Evolutionary conservation across 208 protist genomes (phyloP).

Genomic region (Lotmaria passim): DNA sequence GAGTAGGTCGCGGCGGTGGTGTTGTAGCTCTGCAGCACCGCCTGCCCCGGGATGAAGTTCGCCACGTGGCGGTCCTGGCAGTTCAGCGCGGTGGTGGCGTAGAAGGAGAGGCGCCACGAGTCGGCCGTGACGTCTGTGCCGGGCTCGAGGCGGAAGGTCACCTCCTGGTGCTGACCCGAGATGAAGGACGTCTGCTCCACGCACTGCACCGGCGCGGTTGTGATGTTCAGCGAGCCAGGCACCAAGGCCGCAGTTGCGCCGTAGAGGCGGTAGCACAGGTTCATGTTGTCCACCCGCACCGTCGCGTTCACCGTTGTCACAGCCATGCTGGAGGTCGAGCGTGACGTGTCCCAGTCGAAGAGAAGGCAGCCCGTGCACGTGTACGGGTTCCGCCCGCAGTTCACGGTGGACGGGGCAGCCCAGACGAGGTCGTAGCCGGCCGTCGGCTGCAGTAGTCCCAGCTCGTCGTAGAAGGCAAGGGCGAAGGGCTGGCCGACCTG

Average conservation of each 20-base stretch:
- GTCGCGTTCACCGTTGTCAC: conserved; percentile 48
- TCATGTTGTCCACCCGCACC: conserved; percentile 55
- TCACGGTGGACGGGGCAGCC: conserved; percentile 61
- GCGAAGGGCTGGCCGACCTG: conserved; percentile 59
- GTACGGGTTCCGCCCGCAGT: conserved; percentile 56
- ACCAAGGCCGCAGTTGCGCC: conserved; percentile 69
- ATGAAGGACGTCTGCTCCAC: conserved; percentile 52
- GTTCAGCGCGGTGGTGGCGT: conserved; percentile 43
- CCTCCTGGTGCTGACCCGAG: conserved; percentile 60
- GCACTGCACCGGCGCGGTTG: conserved; percentile 68
- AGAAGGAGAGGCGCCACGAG: conserved; percentile 83
- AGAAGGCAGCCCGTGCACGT: conserved; percentile 60
- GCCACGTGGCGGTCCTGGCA: conserved; percentile 64
- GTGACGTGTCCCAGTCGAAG: conserved; percentile 50
- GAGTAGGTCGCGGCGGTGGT: conserved; percentile 68
- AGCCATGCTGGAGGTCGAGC: conserved; percentile 41
- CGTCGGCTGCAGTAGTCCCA: conserved; percentile 41
- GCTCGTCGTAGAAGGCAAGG: conserved; percentile 58
- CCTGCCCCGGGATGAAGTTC: conserved; percentile 58
- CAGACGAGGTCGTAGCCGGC: conserved; percentile 58
- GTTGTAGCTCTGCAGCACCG: conserved; percentile 34
- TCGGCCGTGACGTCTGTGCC: conserved; percentile 61
- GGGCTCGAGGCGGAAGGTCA: conserved; percentile 64
- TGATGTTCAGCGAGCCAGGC: conserved; percentile 48
- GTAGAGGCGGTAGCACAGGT: conserved; percentile 80